Percentiles rank a stretch among this genome's conserved stretches.
phyloP scores from a whole-genome alignment of 1,284 basidiomycete genomes.

The Apiotrichum siamense region DNA sequence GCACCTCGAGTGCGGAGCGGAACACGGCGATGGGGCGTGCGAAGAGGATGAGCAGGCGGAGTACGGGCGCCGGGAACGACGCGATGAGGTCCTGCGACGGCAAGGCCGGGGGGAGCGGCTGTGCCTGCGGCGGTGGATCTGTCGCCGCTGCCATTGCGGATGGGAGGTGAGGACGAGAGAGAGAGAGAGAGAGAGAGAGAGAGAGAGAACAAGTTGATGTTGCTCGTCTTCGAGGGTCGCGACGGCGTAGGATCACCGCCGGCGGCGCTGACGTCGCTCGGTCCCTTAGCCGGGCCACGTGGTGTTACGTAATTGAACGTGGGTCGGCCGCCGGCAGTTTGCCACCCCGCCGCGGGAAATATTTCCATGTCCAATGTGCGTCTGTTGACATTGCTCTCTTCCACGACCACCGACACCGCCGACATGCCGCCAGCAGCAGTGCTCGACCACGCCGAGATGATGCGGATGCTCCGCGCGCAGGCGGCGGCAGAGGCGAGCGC shows the following conservation, averaged over 20 bases:
- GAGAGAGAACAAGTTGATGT: too few species aligned
- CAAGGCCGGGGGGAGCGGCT: neutral
- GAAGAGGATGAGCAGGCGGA: slow-evolving; percentile 46
- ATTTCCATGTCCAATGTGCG: too few species aligned
- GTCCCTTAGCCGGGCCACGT: neutral
- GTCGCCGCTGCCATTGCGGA: neutral
- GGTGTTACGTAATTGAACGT: too few species aligned
- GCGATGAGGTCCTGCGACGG: slow-evolving; percentile 37
- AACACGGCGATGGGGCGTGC: slow-evolving; percentile 54
- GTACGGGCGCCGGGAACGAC: slow-evolving; percentile 42
- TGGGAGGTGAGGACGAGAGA: neutral
- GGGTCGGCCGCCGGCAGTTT: too few species aligned
- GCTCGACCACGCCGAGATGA: slow-evolving; percentile 38
- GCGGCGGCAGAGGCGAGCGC: slow-evolving; percentile 25
- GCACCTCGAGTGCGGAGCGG: slow-evolving; percentile 54
- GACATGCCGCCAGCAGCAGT: slow-evolving; percentile 6
- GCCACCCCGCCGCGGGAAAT: too few species aligned
- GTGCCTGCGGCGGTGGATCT: neutral
- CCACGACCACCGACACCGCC: neutral
- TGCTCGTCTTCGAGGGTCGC: too few species aligned
- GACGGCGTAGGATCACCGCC: too few species aligned
- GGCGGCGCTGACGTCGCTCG: neutral
- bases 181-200: neutral
- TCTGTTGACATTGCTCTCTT: neutral
- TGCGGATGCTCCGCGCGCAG: slow-evolving; percentile 46